Conservation (phyloP, 306 rosid genomes). For the Lupinus albus region DNA sequence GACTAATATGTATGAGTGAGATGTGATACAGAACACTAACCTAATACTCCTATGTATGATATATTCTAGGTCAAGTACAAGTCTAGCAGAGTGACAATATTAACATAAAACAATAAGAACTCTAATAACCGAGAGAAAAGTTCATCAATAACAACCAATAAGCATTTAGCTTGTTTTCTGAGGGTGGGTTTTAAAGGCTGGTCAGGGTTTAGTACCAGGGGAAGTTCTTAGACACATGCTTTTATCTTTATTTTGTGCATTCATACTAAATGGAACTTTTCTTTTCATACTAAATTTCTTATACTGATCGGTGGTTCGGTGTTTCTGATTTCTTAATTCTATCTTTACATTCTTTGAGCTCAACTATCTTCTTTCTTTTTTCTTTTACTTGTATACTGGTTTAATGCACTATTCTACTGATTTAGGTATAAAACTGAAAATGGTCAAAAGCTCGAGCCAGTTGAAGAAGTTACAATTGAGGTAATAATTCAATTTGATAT, state of each 20-base stretch:
- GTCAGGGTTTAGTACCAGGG: not conserved
- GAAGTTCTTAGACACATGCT: not conserved
- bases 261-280: too few relatives aligned
- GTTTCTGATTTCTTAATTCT: constrained; percentile 27
- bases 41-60: constrained; percentile 1
- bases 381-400: not conserved
- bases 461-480: constrained; percentile 96
- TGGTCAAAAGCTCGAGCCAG: constrained; percentile 81
- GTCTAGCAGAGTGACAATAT: not conserved
- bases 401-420: constrained; percentile 33
- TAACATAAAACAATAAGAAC: too few relatives aligned
- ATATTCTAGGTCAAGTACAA: too few relatives aligned
- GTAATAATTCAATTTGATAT: constrained; percentile 48
- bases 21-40: not conserved
- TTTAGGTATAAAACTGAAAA: constrained; percentile 88
- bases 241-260: constrained; percentile 1
- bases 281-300: constrained; percentile 8
- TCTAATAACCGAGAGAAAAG: constrained; percentile 4
- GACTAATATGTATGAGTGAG: constrained; percentile 10
- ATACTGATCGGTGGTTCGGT: constrained; percentile 17
- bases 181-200: constrained; percentile 21
- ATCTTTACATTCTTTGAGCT: constrained; percentile 10
- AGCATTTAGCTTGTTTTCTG: constrained; percentile 9
- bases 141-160: constrained; percentile 25
- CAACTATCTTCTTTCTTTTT: not conserved